phyloP scores from a whole-genome alignment of 2,329 filamentous ascomycete species.

The Tolypocladium ophioglossoides region DNA sequence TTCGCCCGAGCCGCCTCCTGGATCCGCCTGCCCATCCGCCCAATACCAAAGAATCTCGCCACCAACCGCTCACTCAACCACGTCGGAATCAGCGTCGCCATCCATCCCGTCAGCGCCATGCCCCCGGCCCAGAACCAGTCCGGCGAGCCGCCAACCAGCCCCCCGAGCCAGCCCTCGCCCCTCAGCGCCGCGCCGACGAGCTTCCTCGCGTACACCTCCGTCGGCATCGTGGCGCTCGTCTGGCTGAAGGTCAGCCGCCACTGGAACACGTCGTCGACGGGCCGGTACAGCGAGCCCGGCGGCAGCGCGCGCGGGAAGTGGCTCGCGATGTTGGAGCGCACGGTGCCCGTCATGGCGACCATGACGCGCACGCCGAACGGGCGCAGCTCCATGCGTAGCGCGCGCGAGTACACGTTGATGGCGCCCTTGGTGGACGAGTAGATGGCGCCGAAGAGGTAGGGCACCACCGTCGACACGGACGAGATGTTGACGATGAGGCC shows the following conservation, averaged over 20 bases:
- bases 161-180: neutral
- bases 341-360: constrained; percentile 44
- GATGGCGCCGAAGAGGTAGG: constrained; percentile 41
- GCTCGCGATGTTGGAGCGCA: constrained; percentile 37
- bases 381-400: constrained; percentile 40
- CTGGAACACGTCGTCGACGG: constrained; percentile 34
- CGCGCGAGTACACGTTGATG: constrained; percentile 40
- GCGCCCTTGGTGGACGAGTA: constrained; percentile 48
- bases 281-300: constrained; percentile 33
- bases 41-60: neutral
- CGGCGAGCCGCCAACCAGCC: neutral
- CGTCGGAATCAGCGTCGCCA: neutral
- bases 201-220: neutral
- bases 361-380: constrained; percentile 47
- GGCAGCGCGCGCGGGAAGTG: constrained; percentile 31
- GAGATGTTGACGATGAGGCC: constrained; percentile 47
- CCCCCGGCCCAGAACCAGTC: neutral
- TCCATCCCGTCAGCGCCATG: neutral
- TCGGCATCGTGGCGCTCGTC: constrained; percentile 24
- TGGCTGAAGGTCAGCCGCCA: constrained; percentile 37
- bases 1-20: neutral
- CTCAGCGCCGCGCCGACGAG: neutral
- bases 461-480: constrained; percentile 36
- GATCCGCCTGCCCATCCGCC: neutral
- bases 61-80: neutral